Conservation (phyloP, 345 rosid species). For the Corymbia maculata region DNA sequence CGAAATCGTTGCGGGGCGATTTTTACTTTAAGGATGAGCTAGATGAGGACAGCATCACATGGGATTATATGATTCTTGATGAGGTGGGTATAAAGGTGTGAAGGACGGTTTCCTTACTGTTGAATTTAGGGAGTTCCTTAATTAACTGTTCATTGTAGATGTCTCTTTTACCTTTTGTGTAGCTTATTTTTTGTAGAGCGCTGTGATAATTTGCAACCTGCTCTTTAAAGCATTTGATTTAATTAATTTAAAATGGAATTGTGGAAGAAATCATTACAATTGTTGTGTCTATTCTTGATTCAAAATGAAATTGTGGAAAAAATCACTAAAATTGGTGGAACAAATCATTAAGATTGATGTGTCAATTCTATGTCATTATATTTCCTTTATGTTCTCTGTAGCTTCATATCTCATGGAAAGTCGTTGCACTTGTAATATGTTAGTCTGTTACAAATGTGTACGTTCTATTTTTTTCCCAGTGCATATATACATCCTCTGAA, state of each 20-base stretch:
- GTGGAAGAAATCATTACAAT: background rate
- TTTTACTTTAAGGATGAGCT: conserved; percentile 33
- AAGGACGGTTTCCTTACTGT: background rate
- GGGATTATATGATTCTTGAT: conserved; percentile 99
- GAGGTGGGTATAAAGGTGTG: conserved; percentile 41
- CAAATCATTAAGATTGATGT: background rate
- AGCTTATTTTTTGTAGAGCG: background rate
- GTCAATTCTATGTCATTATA: background rate
- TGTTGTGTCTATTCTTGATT: background rate
- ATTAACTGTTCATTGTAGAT: background rate
- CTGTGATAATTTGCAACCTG: background rate
- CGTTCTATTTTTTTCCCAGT: background rate
- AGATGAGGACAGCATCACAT: conserved; percentile 40
- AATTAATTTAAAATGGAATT: background rate
- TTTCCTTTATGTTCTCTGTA: background rate
- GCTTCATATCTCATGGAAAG: background rate
- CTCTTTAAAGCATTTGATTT: background rate
- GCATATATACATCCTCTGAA: background rate
- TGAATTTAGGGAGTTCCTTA: background rate
- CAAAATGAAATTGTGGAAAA: background rate
- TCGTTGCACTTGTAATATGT: background rate
- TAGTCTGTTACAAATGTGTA: background rate
- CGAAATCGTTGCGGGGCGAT: conserved; percentile 57
- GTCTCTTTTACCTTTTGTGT: background rate
- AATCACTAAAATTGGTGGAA: background rate